phyloP scores from a whole-genome alignment of 1,284 basidiomycete genomes.

The Malassezia yamatoensis region DNA sequence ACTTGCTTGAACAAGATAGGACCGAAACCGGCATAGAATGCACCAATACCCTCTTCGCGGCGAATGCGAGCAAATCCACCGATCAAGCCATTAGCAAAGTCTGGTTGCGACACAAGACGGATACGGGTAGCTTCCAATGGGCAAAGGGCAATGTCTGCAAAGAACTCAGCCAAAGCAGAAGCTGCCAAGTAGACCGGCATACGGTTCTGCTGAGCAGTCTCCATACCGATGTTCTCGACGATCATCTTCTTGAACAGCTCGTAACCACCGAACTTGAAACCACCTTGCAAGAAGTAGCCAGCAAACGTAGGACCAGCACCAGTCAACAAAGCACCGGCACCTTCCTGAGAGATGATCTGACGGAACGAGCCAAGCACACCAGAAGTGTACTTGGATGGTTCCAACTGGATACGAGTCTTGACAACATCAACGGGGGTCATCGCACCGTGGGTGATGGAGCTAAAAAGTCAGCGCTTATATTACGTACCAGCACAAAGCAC shows the following conservation, averaged over 20 bases:
- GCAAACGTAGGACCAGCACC: constrained; percentile 45
- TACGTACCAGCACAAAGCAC: constrained; percentile 63
- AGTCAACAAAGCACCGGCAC: constrained; percentile 44
- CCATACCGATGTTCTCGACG: constrained; percentile 41
- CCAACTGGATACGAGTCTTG: constrained; percentile 95
- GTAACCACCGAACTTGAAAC: constrained; percentile 48
- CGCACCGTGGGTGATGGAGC: constrained; percentile 77
- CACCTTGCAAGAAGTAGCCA: constrained; percentile 48
- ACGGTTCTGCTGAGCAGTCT: constrained; percentile 44
- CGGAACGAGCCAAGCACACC: constrained; percentile 47
- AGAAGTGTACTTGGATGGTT: constrained; percentile 56
- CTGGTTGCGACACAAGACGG: constrained; percentile 47
- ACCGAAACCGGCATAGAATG: constrained; percentile 51
- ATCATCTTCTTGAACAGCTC: constrained; percentile 48
- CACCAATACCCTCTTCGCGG: constrained; percentile 42
- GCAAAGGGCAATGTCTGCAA: constrained; percentile 48
- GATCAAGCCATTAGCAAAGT: constrained; percentile 45
- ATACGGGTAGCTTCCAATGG: constrained; percentile 48
- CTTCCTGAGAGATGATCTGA: constrained; percentile 43
- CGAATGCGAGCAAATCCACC: constrained; percentile 42
- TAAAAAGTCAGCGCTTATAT: constrained; percentile 4
- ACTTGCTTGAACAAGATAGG: constrained; percentile 47
- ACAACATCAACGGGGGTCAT: constrained; percentile 43
- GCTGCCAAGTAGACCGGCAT: constrained; percentile 45
- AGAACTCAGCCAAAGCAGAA: constrained; percentile 46